These are phyloP conservation scores for Pichia deserticola DNA, from an alignment of 805 yeast species.

Conservation along the genomic window DNA sequence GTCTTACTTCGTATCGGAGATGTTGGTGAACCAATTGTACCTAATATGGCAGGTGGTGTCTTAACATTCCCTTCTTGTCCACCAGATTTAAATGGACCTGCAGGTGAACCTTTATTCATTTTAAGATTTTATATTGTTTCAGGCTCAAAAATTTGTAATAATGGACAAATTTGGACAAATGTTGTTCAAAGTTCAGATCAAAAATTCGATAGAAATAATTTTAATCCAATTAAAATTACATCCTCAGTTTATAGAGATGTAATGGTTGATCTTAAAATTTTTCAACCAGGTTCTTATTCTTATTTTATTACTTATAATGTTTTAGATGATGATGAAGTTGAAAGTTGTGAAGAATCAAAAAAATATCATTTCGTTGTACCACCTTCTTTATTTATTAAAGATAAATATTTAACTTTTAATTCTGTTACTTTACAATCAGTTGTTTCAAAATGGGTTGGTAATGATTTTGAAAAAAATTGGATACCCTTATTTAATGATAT, in stretches of 20 bases:
- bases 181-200: constrained; percentile 41
- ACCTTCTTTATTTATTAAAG: constrained; percentile 58
- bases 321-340: constrained; percentile 20
- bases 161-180: constrained; percentile 69
- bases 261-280: constrained; percentile 52
- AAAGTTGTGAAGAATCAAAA: constrained; percentile 40
- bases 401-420: constrained; percentile 58
- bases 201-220: constrained; percentile 50
- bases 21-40: constrained; percentile 38
- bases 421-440: constrained; percentile 77
- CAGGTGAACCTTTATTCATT: constrained; percentile 34
- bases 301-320: constrained; percentile 58
- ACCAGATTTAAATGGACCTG: constrained; percentile 23
- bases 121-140: constrained; percentile 65
- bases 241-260: constrained; percentile 61
- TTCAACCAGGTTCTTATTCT: constrained; percentile 70
- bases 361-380: constrained; percentile 72
- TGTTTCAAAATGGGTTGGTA: constrained; percentile 89
- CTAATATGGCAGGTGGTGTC: constrained; percentile 36
- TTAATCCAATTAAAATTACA: constrained; percentile 41
- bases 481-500: constrained; percentile 53
- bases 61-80: constrained; percentile 43
- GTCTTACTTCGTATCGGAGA: constrained; percentile 41
- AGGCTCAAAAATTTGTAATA: constrained; percentile 62
- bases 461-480: constrained; percentile 49